Evolutionary conservation across 1,284 basidiomycete species (phyloP).

Genomic region (Marasmius tenuissimus): DNA sequence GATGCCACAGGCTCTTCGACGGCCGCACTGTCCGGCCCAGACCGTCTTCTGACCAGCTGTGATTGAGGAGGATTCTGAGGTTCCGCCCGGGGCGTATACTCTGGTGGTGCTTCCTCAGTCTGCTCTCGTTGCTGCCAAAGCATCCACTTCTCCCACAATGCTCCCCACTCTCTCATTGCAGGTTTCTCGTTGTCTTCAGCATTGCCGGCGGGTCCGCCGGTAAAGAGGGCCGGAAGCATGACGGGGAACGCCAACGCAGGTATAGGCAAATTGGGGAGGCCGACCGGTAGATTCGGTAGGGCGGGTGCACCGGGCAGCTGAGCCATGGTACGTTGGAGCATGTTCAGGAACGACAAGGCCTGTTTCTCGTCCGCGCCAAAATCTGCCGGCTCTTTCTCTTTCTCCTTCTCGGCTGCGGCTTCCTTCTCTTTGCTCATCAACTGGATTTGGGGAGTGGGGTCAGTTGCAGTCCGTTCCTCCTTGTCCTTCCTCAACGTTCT

Average conservation of each 20-base stretch:
- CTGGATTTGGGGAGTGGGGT: background rate
- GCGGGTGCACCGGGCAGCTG: slow-evolving; percentile 63
- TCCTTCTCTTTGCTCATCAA: background rate
- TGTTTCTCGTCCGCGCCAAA: slow-evolving; percentile 58
- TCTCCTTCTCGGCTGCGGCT: slow-evolving; percentile 20
- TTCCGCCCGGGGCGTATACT: slow-evolving; percentile 64
- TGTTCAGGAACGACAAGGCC: slow-evolving; percentile 65
- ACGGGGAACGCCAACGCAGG: slow-evolving; percentile 69
- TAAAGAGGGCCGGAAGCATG: slow-evolving; percentile 64
- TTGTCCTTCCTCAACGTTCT: slow-evolving; percentile 23
- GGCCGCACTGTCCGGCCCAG: background rate
- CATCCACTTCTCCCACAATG: slow-evolving; percentile 76
- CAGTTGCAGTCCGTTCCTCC: slow-evolving; percentile 22
- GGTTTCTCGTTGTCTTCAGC: slow-evolving; percentile 33
- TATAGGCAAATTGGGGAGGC: slow-evolving; percentile 63
- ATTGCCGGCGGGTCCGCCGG: slow-evolving; percentile 40
- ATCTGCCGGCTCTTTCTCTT: slow-evolving; percentile 1
- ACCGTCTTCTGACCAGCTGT: background rate
- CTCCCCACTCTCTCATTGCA: slow-evolving; percentile 52
- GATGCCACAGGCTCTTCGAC: slow-evolving; percentile 8
- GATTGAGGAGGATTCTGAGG: background rate
- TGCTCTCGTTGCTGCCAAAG: slow-evolving; percentile 45
- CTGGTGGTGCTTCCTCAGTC: slow-evolving; percentile 59
- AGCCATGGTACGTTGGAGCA: slow-evolving; percentile 73
- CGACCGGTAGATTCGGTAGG: slow-evolving; percentile 59